phyloP scores from a whole-genome alignment of 2,329 filamentous ascomycete genomes.

The Xylariaceae sp. region DNA sequence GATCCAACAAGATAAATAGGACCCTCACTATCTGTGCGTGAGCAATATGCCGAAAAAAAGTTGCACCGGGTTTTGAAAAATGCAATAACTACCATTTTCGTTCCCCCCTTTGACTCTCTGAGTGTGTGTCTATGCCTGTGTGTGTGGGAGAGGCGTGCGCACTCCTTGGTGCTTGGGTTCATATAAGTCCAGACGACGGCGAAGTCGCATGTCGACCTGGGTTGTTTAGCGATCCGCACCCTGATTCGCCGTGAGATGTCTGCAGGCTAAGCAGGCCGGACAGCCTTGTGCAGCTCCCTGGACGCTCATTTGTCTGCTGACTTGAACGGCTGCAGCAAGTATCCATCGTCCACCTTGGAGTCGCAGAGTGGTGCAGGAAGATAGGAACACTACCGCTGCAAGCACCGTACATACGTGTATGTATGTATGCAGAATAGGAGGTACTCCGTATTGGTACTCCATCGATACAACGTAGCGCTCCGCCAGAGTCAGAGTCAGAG shows the following conservation, averaged over 20 bases:
- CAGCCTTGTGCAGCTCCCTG: slow-evolving; percentile 34
- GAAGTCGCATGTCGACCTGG: slow-evolving; percentile 19
- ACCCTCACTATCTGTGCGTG: too few species aligned
- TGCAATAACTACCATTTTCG: too few species aligned
- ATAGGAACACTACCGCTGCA: slow-evolving; percentile 24
- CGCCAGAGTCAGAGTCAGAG: background rate
- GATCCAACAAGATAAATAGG: too few species aligned
- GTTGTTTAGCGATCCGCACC: slow-evolving; percentile 9
- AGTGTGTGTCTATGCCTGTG: background rate
- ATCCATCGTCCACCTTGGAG: slow-evolving; percentile 25
- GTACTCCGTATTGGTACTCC: slow-evolving; percentile 2
- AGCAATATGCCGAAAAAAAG: too few species aligned
- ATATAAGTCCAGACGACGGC: slow-evolving; percentile 14
- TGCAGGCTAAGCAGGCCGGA: slow-evolving; percentile 31
- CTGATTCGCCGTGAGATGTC: slow-evolving; percentile 29
- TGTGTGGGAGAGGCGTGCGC: slow-evolving; percentile 16
- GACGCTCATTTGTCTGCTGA: slow-evolving; percentile 38
- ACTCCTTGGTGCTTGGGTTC: slow-evolving; percentile 13
- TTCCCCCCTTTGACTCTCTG: too few species aligned
- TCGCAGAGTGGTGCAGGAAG: slow-evolving; percentile 11
- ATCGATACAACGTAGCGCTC: slow-evolving; percentile 26
- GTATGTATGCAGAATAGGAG: background rate
- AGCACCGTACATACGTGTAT: background rate
- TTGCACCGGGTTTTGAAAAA: too few species aligned
- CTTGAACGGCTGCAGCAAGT: slow-evolving; percentile 30